A percentile compares a stretch with the other conserved stretches of the same genome.
These are phyloP conservation scores for Iberis pinnata DNA, from an alignment of 345 rosid species.

Conservation along the genomic window DNA sequence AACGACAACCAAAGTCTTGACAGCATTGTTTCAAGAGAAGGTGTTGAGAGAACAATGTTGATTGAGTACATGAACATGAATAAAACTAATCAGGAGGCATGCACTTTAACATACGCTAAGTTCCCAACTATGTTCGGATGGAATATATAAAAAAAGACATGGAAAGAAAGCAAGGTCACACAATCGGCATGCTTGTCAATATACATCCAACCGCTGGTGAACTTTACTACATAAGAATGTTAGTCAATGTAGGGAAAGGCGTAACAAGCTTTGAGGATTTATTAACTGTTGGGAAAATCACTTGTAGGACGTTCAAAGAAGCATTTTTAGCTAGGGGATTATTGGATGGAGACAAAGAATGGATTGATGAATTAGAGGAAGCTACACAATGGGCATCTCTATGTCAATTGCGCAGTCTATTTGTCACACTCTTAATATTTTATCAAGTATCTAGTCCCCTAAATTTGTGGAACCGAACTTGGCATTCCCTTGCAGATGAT, in stretches of 20 bases:
- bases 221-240: background rate
- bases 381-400: background rate
- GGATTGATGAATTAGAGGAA: background rate
- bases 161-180: background rate
- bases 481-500: background rate
- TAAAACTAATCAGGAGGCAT: background rate
- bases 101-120: background rate
- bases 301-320: background rate
- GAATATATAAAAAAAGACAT: background rate
- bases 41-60: background rate
- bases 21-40: background rate
- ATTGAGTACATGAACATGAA: background rate
- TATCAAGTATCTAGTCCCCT: background rate
- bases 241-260: background rate
- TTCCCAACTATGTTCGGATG: background rate
- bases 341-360: background rate
- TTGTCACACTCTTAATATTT: background rate
- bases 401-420: background rate
- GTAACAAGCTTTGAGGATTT: background rate
- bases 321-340: background rate
- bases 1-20: background rate
- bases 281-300: background rate
- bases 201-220: slow-evolving; percentile 1
- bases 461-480: background rate
- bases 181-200: background rate